Conservation (phyloP, 108 stramenopile genomes). For the Conticribra weissflogii region DNA sequence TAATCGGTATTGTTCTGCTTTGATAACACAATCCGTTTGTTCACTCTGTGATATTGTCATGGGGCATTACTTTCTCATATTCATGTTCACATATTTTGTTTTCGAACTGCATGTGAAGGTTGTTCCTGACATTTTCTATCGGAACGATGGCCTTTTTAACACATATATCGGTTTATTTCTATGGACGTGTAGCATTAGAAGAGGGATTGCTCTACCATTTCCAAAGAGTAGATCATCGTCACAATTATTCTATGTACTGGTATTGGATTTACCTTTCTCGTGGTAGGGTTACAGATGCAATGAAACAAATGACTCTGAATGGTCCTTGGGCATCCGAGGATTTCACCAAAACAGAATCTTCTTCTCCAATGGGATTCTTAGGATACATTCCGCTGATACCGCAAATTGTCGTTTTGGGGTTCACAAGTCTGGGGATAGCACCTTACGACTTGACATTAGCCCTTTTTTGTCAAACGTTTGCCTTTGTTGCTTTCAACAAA, state of each 20-base stretch:
- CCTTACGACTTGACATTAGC: slow-evolving; percentile 75
- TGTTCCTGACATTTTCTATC: slow-evolving; percentile 71
- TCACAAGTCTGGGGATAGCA: slow-evolving; percentile 71
- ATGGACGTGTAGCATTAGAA: slow-evolving; percentile 81
- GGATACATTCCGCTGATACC: slow-evolving; percentile 74
- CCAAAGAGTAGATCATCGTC: slow-evolving; percentile 93
- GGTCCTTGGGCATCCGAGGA: too few species aligned
- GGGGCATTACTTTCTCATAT: too few species aligned
- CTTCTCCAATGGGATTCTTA: slow-evolving; percentile 19
- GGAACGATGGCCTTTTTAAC: slow-evolving; percentile 63
- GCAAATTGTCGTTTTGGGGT: slow-evolving; percentile 77
- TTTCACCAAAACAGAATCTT: slow-evolving; percentile 1
- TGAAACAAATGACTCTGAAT: too few species aligned
- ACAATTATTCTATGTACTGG: slow-evolving; percentile 89
- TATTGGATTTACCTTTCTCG: slow-evolving; percentile 92
- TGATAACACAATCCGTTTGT: too few species aligned
- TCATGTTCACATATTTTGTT: background rate
- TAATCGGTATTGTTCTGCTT: too few species aligned
- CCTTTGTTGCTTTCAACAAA: slow-evolving; percentile 98
- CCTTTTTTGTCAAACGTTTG: slow-evolving; percentile 89
- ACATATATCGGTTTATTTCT: slow-evolving; percentile 54
- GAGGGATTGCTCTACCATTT: slow-evolving; percentile 96
- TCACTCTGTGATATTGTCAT: too few species aligned
- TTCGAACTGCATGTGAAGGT: slow-evolving; percentile 14
- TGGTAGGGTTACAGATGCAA: slow-evolving; percentile 30